Evolutionary conservation across 2,329 filamentous ascomycete genomes (phyloP).

Genomic region (Magnaporthiopsis poae): DNA sequence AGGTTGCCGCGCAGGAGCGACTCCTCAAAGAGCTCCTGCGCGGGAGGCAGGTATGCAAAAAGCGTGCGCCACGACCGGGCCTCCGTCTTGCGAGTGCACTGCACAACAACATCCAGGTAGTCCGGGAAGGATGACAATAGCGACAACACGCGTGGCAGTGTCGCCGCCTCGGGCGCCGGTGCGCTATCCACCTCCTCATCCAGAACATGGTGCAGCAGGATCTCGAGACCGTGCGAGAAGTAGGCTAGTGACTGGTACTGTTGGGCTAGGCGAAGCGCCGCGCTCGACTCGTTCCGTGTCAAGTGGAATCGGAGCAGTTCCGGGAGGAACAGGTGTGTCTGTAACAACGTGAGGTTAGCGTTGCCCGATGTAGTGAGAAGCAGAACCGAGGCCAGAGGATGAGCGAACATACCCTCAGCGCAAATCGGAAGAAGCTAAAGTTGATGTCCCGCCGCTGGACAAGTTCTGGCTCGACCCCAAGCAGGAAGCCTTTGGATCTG

Average conservation of each 20-base stretch:
- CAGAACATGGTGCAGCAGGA: constrained; percentile 82
- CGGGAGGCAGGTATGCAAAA: constrained; percentile 81
- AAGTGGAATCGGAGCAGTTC: constrained; percentile 76
- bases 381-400: background rate
- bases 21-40: constrained; percentile 86
- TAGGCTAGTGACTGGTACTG: constrained; percentile 83
- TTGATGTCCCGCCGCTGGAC: constrained; percentile 85
- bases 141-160: constrained; percentile 54
- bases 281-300: constrained; percentile 62
- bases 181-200: constrained; percentile 76
- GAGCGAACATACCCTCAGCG: constrained; percentile 60
- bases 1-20: constrained; percentile 73
- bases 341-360: constrained; percentile 1
- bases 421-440: constrained; percentile 82
- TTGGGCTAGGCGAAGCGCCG: constrained; percentile 71
- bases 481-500: constrained; percentile 77
- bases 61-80: constrained; percentile 89
- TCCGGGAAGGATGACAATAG: constrained; percentile 64
- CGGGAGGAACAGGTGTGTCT: constrained; percentile 89
- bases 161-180: constrained; percentile 51
- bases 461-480: constrained; percentile 85
- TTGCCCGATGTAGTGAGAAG: background rate
- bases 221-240: constrained; percentile 84
- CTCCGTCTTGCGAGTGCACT: constrained; percentile 95
- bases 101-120: constrained; percentile 90